phyloP scores from a whole-genome alignment of 2,329 filamentous ascomycete species.

The Phyllosticta citriasiana region DNA sequence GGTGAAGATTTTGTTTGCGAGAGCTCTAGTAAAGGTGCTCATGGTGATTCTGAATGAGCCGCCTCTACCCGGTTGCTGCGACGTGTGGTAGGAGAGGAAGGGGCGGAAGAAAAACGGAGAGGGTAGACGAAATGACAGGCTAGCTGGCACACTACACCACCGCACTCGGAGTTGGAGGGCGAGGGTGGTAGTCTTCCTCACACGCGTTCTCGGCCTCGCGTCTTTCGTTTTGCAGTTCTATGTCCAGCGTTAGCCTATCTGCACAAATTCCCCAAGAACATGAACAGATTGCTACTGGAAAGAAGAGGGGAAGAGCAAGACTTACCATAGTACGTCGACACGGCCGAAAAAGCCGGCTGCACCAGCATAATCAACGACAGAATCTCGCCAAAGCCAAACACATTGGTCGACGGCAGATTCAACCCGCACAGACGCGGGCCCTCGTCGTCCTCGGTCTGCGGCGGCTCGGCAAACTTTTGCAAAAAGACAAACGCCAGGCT shows the following conservation, averaged over 20 bases:
- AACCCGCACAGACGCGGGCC: not conserved
- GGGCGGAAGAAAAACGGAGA: no score
- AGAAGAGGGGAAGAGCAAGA: conserved; percentile 39
- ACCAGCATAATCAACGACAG: conserved; percentile 1
- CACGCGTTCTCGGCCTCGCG: not conserved
- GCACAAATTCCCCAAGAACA: not conserved
- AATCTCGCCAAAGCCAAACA: conserved; percentile 2
- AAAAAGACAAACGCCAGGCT: not conserved
- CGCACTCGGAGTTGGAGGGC: no score
- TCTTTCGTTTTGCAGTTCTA: not conserved
- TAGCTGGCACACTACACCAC: no score
- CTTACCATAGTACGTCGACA: conserved; percentile 12
- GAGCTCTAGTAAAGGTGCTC: no score
- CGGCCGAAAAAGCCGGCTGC: not conserved
- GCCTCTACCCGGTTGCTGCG: no score
- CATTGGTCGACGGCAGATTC: not conserved
- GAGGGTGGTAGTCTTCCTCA: no score
- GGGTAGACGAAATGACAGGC: no score
- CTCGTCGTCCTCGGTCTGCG: not conserved
- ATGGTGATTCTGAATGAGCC: no score
- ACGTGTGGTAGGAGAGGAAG: no score
- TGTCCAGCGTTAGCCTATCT: not conserved
- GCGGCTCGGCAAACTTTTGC: not conserved
- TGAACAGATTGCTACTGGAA: conserved; percentile 22
- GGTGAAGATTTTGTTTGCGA: no score